Evolutionary conservation across 257 asterid genomes (phyloP).

Genomic region (Primulina eburnea): DNA sequence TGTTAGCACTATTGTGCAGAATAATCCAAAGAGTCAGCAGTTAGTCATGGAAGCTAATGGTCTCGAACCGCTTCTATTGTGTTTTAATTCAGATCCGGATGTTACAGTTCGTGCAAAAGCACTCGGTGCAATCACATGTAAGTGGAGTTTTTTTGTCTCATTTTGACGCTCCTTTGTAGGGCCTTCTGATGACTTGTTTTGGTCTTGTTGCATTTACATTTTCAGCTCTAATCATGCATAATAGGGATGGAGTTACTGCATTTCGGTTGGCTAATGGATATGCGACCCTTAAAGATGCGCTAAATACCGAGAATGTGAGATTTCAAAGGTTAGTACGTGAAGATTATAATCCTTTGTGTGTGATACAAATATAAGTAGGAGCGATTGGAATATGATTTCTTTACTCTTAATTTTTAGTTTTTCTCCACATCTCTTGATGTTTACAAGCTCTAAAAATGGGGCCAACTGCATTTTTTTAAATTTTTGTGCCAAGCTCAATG

Average conservation of each 20-base stretch:
- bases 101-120: conserved; percentile 73
- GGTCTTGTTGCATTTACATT: conserved; percentile 1
- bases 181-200: conserved; percentile 14
- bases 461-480: not conserved
- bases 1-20: conserved; percentile 82
- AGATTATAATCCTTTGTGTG: not conserved
- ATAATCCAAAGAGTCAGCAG: conserved; percentile 85
- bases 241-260: conserved; percentile 69
- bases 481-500: not conserved
- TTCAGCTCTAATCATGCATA: conserved; percentile 82
- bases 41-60: conserved; percentile 90
- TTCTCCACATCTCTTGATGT: conserved; percentile 1
- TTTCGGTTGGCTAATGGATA: conserved; percentile 86
- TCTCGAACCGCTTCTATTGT: conserved; percentile 59
- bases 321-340: conserved; percentile 56
- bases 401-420: not conserved
- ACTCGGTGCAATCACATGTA: conserved; percentile 87
- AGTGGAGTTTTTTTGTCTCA: conserved; percentile 19
- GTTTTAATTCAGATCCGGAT: conserved; percentile 79
- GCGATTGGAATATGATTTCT: not conserved
- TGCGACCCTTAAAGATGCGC: conserved; percentile 67
- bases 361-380: not conserved
- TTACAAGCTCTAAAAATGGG: not conserved
- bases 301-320: conserved; percentile 60
- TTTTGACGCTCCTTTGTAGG: not conserved